These are phyloP conservation scores for Exophiala dermatitidis DNA, from an alignment of 2,329 filamentous ascomycete genomes.

Conservation along the genomic window DNA sequence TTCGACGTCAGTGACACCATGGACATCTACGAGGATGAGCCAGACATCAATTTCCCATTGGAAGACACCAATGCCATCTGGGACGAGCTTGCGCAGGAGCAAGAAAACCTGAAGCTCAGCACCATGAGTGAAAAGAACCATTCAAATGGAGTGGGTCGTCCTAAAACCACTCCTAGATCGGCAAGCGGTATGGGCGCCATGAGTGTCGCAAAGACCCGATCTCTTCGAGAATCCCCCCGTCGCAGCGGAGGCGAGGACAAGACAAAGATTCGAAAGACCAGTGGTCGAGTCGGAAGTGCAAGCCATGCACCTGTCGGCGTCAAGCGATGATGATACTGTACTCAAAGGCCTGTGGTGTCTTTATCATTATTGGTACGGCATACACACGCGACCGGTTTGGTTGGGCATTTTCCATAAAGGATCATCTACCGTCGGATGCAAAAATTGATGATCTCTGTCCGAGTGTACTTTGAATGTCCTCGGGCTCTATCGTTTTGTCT, in stretches of 20 bases:
- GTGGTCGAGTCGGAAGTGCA: slow-evolving; percentile 41
- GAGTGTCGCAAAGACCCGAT: slow-evolving; percentile 24
- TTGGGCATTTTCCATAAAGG: too few species aligned
- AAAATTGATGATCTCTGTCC: too few species aligned
- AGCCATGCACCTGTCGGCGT: slow-evolving; percentile 18
- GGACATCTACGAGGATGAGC: slow-evolving; percentile 28
- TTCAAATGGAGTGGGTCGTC: slow-evolving; percentile 4
- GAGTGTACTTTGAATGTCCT: too few species aligned
- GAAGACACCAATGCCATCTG: slow-evolving; percentile 25
- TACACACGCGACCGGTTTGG: too few species aligned
- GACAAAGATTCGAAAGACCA: slow-evolving; percentile 39
- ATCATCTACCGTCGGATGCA: too few species aligned
- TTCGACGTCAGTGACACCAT: slow-evolving; percentile 23
- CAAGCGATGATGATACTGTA: slow-evolving; percentile 14
- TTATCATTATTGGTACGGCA: too few species aligned
- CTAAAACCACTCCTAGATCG: slow-evolving; percentile 21
- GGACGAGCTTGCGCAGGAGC: slow-evolving; percentile 26
- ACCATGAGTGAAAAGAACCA: slow-evolving; percentile 15
- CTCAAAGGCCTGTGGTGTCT: too few species aligned
- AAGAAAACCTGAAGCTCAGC: slow-evolving; percentile 25
- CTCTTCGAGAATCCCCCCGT: slow-evolving; percentile 23
- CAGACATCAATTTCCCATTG: slow-evolving; percentile 18
- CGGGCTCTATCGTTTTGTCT: too few species aligned
- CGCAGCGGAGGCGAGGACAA: slow-evolving; percentile 27
- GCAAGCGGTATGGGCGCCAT: slow-evolving; percentile 25